Percentiles rank a stretch among this genome's conserved stretches.
Evolutionary conservation across 176 grass and related monocot genomes (phyloP).

Genomic region (Cocos nucifera): DNA sequence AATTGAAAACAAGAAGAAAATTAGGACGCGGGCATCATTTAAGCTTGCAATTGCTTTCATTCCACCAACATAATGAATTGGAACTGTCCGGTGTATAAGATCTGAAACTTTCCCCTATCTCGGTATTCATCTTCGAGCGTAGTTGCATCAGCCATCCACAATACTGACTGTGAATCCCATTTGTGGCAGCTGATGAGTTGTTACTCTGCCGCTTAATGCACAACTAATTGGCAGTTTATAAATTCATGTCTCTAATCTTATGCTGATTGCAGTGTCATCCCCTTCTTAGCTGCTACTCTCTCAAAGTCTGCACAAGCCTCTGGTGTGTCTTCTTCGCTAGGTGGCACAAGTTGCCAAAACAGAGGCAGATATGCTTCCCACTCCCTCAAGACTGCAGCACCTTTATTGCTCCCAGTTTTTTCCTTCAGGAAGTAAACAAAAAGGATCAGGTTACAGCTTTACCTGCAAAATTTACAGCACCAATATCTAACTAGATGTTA

Average conservation of each 20-base stretch:
- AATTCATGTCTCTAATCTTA: constrained; percentile 1
- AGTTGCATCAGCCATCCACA: constrained; percentile 3
- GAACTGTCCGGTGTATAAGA: not conserved
- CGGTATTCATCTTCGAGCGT: not conserved
- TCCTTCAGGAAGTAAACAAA: constrained; percentile 42
- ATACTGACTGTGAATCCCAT: not conserved
- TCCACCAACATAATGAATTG: not conserved
- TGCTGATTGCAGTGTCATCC: constrained; percentile 56
- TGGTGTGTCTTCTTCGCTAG: constrained; percentile 98
- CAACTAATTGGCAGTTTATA: not conserved
- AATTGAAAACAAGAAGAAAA: too few relatives aligned
- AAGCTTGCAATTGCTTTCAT: too few relatives aligned
- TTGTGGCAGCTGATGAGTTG: not conserved
- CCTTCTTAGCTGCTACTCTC: constrained; percentile 64
- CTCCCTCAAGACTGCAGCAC: constrained; percentile 65
- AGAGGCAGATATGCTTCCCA: constrained; percentile 97
- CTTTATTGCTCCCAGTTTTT: constrained; percentile 95
- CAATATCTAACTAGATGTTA: not conserved
- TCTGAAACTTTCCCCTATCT: too few relatives aligned
- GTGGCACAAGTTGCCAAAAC: constrained; percentile 96
- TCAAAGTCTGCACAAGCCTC: constrained; percentile 96
- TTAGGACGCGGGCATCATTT: too few relatives aligned
- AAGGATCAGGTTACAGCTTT: constrained; percentile 6
- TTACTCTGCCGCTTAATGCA: not conserved
- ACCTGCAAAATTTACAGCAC: not conserved